A percentile compares a stretch with the other conserved stretches of the same genome.
phyloP scores from a whole-genome alignment of 2,329 filamentous ascomycete species.

The Neopestalotiopsis sp. region DNA sequence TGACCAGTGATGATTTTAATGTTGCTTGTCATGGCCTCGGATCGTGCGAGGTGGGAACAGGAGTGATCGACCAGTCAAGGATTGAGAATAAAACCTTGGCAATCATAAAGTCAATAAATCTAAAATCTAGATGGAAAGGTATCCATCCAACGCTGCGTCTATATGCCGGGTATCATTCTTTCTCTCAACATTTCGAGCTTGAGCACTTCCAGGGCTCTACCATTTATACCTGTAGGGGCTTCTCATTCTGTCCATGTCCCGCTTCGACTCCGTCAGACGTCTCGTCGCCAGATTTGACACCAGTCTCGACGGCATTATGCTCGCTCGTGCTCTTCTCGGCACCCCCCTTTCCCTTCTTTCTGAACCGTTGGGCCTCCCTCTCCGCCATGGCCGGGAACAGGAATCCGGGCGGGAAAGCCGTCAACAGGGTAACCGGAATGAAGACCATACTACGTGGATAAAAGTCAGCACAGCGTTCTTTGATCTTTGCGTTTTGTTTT shows the following conservation, averaged over 20 bases:
- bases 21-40: no score
- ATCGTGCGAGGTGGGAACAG: neutral
- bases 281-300: slow-evolving; percentile 11
- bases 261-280: neutral
- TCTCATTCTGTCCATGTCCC: neutral
- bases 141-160: neutral
- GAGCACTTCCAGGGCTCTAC: neutral
- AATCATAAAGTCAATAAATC: neutral
- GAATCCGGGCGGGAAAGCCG: slow-evolving; percentile 58
- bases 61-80: neutral
- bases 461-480: neutral
- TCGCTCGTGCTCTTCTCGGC: neutral
- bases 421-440: slow-evolving; percentile 53
- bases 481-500: neutral
- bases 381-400: slow-evolving; percentile 60
- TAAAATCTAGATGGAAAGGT: neutral
- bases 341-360: slow-evolving; percentile 26
- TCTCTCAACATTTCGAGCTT: neutral
- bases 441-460: slow-evolving; percentile 43
- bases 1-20: no score
- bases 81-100: neutral
- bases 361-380: slow-evolving; percentile 33
- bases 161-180: neutral
- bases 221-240: neutral
- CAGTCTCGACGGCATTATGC: neutral